These are phyloP conservation scores for Cenococcum geophilum DNA, from an alignment of 495 filamentous ascomycete species.

Conservation along the genomic window DNA sequence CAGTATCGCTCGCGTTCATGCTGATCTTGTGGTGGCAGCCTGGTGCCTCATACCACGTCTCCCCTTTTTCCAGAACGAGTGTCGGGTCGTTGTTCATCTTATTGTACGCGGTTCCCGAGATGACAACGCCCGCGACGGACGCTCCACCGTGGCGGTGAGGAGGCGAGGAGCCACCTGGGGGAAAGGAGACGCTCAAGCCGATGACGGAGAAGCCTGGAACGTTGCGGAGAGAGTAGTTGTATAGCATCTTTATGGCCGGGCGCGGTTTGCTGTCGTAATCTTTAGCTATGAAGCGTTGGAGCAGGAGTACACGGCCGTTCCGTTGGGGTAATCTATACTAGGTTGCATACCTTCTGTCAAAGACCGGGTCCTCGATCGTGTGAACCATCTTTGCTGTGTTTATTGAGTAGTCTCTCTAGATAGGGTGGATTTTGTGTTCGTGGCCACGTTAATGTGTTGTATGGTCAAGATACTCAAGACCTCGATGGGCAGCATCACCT, in stretches of 20 bases:
- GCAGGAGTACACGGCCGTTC: not conserved
- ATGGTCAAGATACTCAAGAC: too few species aligned
- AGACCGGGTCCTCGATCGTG: conserved; percentile 12
- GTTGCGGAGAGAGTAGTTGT: conserved; percentile 36
- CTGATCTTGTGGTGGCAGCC: conserved; percentile 44
- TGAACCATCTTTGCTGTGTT: not conserved
- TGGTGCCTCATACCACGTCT: conserved; percentile 42
- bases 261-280: conserved; percentile 26
- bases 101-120: conserved; percentile 37
- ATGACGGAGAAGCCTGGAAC: conserved; percentile 39
- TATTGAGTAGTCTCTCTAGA: too few species aligned
- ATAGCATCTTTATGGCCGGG: conserved; percentile 32
- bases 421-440: too few species aligned
- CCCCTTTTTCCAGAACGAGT: conserved; percentile 30
- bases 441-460: too few species aligned
- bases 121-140: conserved; percentile 36
- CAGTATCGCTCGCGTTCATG: conserved; percentile 39
- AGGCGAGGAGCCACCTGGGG: conserved; percentile 41
- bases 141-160: conserved; percentile 42
- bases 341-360: conserved; percentile 17
- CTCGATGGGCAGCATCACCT: too few species aligned
- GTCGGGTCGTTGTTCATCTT: conserved; percentile 44
- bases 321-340: conserved; percentile 3
- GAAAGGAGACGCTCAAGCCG: conserved; percentile 35
- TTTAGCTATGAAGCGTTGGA: not conserved